Conservation (phyloP, 257 asterid genomes). For the Capsicum chinense region DNA sequence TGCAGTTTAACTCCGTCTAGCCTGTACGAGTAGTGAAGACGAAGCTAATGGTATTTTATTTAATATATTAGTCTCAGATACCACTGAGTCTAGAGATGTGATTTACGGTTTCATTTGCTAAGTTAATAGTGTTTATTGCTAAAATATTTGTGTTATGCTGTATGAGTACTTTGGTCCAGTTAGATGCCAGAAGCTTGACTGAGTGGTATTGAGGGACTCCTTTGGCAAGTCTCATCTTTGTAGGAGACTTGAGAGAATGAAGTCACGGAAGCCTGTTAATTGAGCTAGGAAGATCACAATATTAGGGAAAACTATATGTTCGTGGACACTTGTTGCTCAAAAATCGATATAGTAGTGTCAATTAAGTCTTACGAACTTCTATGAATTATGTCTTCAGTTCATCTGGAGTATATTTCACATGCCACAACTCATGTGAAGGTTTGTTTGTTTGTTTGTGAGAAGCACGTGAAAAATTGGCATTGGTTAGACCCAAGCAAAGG, state of each 20-base stretch:
- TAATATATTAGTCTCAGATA: neutral
- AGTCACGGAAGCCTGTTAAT: neutral
- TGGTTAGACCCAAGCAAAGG: conserved; percentile 5
- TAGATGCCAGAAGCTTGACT: neutral
- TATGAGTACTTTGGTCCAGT: conserved; percentile 14
- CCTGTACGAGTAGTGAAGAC: neutral
- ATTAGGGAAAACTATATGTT: neutral
- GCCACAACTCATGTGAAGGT: conserved; percentile 16
- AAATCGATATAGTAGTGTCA: neutral
- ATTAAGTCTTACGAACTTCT: neutral
- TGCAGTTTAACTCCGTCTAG: too few relatives aligned
- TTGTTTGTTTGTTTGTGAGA: neutral
- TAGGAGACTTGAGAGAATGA: conserved; percentile 12
- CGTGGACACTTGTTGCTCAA: neutral
- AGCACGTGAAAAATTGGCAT: neutral
- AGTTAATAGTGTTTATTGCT: neutral
- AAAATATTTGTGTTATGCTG: neutral
- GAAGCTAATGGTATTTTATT: neutral
- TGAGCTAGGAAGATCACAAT: conserved; percentile 15
- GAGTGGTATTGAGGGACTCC: conserved; percentile 21
- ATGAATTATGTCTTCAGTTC: neutral
- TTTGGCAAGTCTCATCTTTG: neutral
- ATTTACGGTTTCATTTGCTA: conserved; percentile 7
- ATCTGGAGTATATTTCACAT: neutral
- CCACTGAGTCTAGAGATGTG: neutral